These are phyloP conservation scores for Candida incommunis DNA, from an alignment of 805 yeast species.

Conservation along the genomic window DNA sequence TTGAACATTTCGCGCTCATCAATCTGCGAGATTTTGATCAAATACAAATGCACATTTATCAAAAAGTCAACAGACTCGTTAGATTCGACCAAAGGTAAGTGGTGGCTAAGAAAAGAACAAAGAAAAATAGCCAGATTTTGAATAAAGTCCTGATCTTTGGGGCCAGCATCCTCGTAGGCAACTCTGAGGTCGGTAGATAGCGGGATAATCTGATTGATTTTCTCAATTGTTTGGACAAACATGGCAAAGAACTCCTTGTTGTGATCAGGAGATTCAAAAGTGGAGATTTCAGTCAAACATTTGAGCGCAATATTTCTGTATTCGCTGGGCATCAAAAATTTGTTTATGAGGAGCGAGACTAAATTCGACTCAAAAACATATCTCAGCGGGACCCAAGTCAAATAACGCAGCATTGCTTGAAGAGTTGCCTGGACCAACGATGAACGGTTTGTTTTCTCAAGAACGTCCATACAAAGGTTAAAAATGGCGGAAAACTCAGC, in stretches of 20 bases:
- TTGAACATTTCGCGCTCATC: constrained; percentile 95
- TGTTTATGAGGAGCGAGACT: constrained; percentile 53
- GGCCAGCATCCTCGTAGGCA: constrained; percentile 59
- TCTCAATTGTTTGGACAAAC: constrained; percentile 63
- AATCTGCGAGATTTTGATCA: constrained; percentile 73
- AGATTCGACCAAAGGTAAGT: constrained; percentile 39
- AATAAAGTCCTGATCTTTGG: constrained; percentile 82
- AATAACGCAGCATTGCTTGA: constrained; percentile 65
- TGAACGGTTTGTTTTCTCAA: constrained; percentile 78
- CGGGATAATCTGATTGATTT: constrained; percentile 56
- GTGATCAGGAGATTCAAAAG: constrained; percentile 39
- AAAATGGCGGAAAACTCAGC: constrained; percentile 89
- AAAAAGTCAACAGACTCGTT: constrained; percentile 46
- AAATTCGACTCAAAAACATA: constrained; percentile 82
- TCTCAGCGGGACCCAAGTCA: constrained; percentile 89
- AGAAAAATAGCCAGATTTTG: constrained; percentile 92
- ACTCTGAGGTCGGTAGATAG: constrained; percentile 53
- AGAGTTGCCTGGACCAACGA: constrained; percentile 75
- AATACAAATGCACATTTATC: constrained; percentile 60
- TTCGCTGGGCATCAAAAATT: constrained; percentile 63
- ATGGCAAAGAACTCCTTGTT: constrained; percentile 47
- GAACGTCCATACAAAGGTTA: constrained; percentile 82
- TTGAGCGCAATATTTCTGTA: constrained; percentile 77
- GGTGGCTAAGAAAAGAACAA: constrained; percentile 69
- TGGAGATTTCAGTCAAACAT: constrained; percentile 84